Conservation (phyloP, 441 rosid genomes). For the Flueggea neowawraea region DNA sequence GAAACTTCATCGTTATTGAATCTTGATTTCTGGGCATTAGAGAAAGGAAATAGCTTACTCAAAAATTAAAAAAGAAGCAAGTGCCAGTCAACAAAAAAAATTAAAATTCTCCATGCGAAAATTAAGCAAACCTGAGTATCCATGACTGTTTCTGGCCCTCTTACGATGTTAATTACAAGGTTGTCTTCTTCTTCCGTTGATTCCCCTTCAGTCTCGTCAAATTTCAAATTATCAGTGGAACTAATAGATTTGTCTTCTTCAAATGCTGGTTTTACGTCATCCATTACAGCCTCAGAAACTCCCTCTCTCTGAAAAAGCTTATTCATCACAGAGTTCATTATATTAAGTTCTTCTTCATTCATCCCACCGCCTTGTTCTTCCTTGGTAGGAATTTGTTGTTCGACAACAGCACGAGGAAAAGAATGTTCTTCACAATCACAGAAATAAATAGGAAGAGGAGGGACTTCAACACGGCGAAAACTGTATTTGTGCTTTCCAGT, state of each 20-base stretch:
- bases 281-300: slow-evolving; percentile 10
- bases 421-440: slow-evolving; percentile 91
- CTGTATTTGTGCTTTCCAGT: slow-evolving; percentile 92
- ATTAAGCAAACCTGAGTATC: slow-evolving; percentile 37
- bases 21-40: slow-evolving; percentile 40
- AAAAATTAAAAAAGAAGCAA: neutral
- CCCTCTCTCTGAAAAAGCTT: slow-evolving; percentile 55
- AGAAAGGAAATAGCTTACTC: slow-evolving; percentile 15
- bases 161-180: slow-evolving; percentile 44
- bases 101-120: neutral
- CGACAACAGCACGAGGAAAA: slow-evolving; percentile 22
- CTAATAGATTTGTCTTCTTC: slow-evolving; percentile 15
- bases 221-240: slow-evolving; percentile 12
- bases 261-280: slow-evolving; percentile 8
- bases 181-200: slow-evolving; percentile 41
- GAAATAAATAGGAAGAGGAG: slow-evolving; percentile 55
- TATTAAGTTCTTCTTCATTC: slow-evolving; percentile 52
- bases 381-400: slow-evolving; percentile 20
- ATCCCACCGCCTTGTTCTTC: slow-evolving; percentile 39
- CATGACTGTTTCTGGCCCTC: slow-evolving; percentile 12
- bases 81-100: neutral
- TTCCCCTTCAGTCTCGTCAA: slow-evolving; percentile 30
- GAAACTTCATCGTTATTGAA: slow-evolving; percentile 22
- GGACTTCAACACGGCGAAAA: slow-evolving; percentile 60
- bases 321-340: slow-evolving; percentile 77